Conservation (phyloP, 2,329 filamentous ascomycete species). For the Stylonectria norvegica region DNA sequence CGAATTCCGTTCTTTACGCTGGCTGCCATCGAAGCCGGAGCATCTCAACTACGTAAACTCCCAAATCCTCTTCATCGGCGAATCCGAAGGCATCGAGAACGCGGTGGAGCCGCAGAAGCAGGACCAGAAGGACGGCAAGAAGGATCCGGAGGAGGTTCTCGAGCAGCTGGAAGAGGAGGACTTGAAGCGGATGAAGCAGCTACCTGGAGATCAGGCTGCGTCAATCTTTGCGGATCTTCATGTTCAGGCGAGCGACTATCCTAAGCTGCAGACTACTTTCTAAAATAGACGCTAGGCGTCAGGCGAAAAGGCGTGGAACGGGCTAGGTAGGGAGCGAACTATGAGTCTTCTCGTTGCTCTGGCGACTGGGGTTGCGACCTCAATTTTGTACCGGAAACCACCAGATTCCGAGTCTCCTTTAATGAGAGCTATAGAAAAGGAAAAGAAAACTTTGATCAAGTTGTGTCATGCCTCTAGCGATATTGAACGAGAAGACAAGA, state of each 20-base stretch:
- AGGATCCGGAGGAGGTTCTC: constrained; percentile 66
- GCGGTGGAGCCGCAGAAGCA: constrained; percentile 46
- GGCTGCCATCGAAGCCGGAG: constrained; percentile 69
- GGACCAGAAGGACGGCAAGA: constrained; percentile 27
- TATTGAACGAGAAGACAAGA: too few relatives aligned
- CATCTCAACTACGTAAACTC: constrained; percentile 72
- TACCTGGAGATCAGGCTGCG: constrained; percentile 45
- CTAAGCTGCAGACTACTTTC: constrained; percentile 29
- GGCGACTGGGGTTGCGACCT: too few relatives aligned
- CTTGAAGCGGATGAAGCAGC: constrained; percentile 56
- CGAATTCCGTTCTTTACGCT: constrained; percentile 69
- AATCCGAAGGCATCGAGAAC: constrained; percentile 55
- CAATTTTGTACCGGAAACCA: too few relatives aligned
- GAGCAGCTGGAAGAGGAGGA: constrained; percentile 75
- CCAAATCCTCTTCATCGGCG: constrained; percentile 77
- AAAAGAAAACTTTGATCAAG: too few relatives aligned
- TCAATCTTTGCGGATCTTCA: constrained; percentile 25
- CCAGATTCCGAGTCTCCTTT: too few relatives aligned
- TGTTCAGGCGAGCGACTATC: constrained; percentile 23
- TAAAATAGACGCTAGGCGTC: too few relatives aligned
- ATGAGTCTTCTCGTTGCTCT: too few relatives aligned
- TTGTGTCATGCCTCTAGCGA: too few relatives aligned
- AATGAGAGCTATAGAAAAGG: too few relatives aligned
- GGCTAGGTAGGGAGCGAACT: too few relatives aligned
- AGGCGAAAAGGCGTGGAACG: too few relatives aligned